A percentile compares a stretch with the other conserved stretches of the same genome.
These are phyloP conservation scores for Thecamonas trahens DNA, from an alignment of 78 protist species.

Conservation along the genomic window DNA sequence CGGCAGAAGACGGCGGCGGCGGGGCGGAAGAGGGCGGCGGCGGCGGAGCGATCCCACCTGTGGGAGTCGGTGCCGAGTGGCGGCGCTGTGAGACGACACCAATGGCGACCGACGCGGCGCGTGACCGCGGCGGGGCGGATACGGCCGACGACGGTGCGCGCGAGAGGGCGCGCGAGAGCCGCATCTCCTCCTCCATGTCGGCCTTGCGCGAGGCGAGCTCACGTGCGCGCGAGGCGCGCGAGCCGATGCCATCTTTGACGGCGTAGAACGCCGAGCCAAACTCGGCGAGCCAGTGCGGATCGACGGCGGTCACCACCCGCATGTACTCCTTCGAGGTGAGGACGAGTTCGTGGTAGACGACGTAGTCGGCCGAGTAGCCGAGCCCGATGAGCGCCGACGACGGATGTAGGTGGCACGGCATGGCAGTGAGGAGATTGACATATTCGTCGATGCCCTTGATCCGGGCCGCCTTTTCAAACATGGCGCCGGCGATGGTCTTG, in stretches of 20 bases:
- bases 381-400: constrained; percentile 80
- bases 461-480: constrained; percentile 82
- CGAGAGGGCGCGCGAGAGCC: too few species aligned
- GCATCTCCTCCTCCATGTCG: too few species aligned
- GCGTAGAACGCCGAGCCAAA: constrained; percentile 77
- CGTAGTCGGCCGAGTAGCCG: constrained; percentile 92
- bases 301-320: constrained; percentile 94
- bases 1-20: too few species aligned
- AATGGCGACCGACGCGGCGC: too few species aligned
- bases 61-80: too few species aligned
- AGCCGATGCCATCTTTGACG: constrained; percentile 30
- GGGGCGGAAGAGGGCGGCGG: too few species aligned
- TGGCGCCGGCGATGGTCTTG: constrained; percentile 77
- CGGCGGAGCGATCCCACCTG: too few species aligned
- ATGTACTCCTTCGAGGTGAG: constrained; percentile 94
- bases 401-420: constrained; percentile 95
- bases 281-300: constrained; percentile 94
- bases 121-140: too few species aligned
- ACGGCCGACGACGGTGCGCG: too few species aligned
- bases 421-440: constrained; percentile 89
- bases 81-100: too few species aligned
- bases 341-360: constrained; percentile 97
- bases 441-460: constrained; percentile 87
- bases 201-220: too few species aligned
- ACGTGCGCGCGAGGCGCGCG: too few species aligned